Evolutionary conservation across 345 rosid genomes (phyloP).

Genomic region (Mercurialis annua): DNA sequence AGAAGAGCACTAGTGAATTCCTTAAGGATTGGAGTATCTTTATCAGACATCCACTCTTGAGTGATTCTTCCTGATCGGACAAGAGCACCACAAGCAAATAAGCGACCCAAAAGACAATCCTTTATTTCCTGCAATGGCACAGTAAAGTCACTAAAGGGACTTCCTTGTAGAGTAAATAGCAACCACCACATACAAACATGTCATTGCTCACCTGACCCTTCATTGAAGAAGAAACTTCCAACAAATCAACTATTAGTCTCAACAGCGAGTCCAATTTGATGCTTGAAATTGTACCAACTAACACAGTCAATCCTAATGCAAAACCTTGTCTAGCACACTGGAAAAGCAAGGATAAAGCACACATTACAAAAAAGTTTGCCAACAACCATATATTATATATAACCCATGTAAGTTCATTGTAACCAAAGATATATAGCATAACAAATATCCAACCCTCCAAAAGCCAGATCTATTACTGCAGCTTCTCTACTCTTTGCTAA

Average conservation of each 20-base stretch:
- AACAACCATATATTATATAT: constrained; percentile 1
- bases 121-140: constrained; percentile 60
- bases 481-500: neutral
- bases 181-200: constrained; percentile 4
- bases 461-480: neutral
- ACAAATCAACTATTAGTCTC: constrained; percentile 59
- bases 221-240: constrained; percentile 86
- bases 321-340: constrained; percentile 98
- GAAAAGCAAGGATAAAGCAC: constrained; percentile 15
- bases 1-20: constrained; percentile 59
- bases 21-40: constrained; percentile 47
- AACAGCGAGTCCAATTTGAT: constrained; percentile 64
- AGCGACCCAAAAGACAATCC: constrained; percentile 85
- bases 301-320: constrained; percentile 76
- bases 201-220: constrained; percentile 76
- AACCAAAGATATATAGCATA: neutral
- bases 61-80: constrained; percentile 67
- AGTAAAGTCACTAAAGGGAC: constrained; percentile 13
- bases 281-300: constrained; percentile 48
- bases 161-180: neutral
- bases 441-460: neutral
- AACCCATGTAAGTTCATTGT: neutral
- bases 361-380: constrained; percentile 5
- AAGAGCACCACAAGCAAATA: constrained; percentile 89
- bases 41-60: constrained; percentile 58